Conservation (phyloP, 768 basidiomycete species). For the Lactifluus pinguis region DNA sequence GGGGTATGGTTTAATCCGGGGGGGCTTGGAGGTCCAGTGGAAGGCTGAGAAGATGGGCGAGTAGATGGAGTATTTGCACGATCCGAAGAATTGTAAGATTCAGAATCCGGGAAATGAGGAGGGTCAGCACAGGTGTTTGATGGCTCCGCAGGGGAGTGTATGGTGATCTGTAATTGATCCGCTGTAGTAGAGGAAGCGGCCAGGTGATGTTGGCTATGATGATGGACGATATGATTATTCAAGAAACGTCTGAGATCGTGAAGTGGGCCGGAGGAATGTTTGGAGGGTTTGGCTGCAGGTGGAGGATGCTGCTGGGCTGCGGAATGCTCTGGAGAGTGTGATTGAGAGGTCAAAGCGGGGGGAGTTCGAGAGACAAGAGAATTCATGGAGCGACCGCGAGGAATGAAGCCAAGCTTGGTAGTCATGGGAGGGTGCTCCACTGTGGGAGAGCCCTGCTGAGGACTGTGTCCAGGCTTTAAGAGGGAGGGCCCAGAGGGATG, state of each 20-base stretch:
- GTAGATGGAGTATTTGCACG: conserved; percentile 20
- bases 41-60: conserved; percentile 21
- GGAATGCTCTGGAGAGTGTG: conserved; percentile 13
- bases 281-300: conserved; percentile 20
- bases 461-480: conserved; percentile 4
- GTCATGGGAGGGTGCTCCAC: conserved; percentile 24
- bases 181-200: conserved; percentile 21
- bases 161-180: conserved; percentile 22
- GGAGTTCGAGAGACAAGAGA: conserved; percentile 19
- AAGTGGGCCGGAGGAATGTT: conserved; percentile 59
- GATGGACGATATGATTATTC: conserved; percentile 78
- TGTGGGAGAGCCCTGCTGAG: conserved; percentile 22
- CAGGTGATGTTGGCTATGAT: conserved; percentile 26
- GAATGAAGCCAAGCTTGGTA: conserved; percentile 17
- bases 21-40: conserved; percentile 17
- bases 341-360: conserved; percentile 10
- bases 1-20: conserved; percentile 12
- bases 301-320: conserved; percentile 9
- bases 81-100: conserved; percentile 28
- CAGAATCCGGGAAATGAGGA: conserved; percentile 28
- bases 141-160: conserved; percentile 26
- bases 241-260: conserved; percentile 94
- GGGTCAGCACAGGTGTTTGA: conserved; percentile 30
- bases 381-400: conserved; percentile 20
- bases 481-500: conserved; percentile 2